Percentiles rank a stretch among this genome's conserved stretches.
These are phyloP conservation scores for Colletotrichum neosansevieriae DNA, from an alignment of 2,329 filamentous ascomycete genomes.

Conservation along the genomic window DNA sequence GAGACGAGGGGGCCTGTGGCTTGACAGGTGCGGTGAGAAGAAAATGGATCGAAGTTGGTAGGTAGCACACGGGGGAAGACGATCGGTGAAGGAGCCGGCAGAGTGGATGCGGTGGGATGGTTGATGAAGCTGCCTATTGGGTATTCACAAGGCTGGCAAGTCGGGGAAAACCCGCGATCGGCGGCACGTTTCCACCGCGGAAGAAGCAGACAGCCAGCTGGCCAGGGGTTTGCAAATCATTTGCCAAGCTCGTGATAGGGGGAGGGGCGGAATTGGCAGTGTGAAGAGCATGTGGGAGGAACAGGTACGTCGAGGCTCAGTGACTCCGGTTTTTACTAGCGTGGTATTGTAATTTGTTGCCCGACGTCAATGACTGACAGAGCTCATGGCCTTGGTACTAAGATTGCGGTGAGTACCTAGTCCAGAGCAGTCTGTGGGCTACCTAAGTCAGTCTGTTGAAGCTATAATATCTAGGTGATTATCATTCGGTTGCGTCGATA, in stretches of 20 bases:
- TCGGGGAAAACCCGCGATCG: slow-evolving; percentile 28
- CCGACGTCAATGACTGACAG: background rate
- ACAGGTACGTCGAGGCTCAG: background rate
- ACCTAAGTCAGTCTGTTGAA: too few relatives aligned
- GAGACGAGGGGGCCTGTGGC: slow-evolving; percentile 2
- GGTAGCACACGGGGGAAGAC: background rate
- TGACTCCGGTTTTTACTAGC: background rate
- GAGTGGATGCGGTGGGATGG: slow-evolving; percentile 28
- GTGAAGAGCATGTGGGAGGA: background rate
- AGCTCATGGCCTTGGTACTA: background rate
- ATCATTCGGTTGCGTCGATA: slow-evolving; percentile 1
- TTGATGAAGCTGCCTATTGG: slow-evolving; percentile 30
- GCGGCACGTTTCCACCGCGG: slow-evolving; percentile 15
- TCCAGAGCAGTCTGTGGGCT: too few relatives aligned
- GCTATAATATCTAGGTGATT: background rate
- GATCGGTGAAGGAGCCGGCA: slow-evolving; percentile 10
- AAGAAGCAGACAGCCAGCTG: background rate
- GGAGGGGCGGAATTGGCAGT: too few relatives aligned
- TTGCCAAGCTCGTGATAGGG: background rate
- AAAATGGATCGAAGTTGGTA: background rate
- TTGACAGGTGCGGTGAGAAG: slow-evolving; percentile 14
- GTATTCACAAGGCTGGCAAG: slow-evolving; percentile 10
- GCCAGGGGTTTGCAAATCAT: background rate
- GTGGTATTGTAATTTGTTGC: background rate
- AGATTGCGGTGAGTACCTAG: slow-evolving; percentile 33